These are phyloP conservation scores for Fraxinus greggii DNA, from an alignment of 305 asterid genomes.

Conservation along the genomic window DNA sequence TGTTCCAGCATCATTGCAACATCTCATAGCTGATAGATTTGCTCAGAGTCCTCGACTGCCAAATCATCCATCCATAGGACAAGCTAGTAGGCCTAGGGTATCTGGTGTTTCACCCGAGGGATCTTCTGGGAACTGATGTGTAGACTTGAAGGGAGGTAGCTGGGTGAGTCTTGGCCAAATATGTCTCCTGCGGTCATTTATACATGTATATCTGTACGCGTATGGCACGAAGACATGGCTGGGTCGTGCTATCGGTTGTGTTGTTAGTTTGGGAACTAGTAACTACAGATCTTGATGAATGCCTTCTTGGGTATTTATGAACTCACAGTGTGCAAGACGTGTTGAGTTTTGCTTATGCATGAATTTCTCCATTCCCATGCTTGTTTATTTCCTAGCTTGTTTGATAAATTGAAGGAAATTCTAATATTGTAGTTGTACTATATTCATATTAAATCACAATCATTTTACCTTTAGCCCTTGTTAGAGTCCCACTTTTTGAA, in stretches of 20 bases:
- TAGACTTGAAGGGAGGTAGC: not conserved
- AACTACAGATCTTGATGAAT: not conserved
- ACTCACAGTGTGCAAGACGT: not conserved
- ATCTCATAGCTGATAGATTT: constrained; percentile 36
- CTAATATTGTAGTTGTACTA: not conserved
- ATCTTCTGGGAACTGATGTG: constrained; percentile 20
- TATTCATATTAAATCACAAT: not conserved
- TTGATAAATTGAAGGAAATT: not conserved
- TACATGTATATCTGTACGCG: not conserved
- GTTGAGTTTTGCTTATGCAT: not conserved
- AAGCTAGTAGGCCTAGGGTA: constrained; percentile 24
- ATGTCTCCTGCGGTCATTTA: not conserved
- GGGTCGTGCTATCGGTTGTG: not conserved
- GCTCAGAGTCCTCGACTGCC: constrained; percentile 29
- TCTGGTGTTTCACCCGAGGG: constrained; percentile 26
- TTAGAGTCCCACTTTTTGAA: too few relatives aligned
- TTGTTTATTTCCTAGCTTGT: not conserved
- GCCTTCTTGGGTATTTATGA: not conserved
- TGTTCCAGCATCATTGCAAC: constrained; percentile 34
- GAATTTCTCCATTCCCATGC: not conserved
- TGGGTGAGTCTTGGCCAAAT: not conserved
- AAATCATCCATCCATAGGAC: constrained; percentile 23
- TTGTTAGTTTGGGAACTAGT: not conserved
- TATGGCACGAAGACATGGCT: not conserved
- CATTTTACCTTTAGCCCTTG: not conserved